A percentile compares a stretch with the other conserved stretches of the same genome.
Conservation (phyloP, 2,329 filamentous ascomycete species). For the Calonectria hawksworthii region DNA sequence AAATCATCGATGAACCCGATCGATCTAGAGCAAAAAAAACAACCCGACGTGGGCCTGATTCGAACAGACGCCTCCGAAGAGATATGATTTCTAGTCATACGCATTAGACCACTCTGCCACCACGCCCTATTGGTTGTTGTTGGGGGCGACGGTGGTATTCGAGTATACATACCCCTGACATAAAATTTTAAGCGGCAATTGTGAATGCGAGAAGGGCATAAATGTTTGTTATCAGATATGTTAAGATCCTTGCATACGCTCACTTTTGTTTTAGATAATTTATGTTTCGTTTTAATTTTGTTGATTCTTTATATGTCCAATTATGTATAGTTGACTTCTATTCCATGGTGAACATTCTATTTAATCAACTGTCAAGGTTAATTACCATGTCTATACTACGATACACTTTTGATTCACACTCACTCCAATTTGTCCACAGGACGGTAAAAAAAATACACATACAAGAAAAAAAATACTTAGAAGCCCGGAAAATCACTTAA, state of each 20-base stretch:
- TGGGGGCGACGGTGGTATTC: not conserved
- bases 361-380: not conserved
- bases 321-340: not conserved
- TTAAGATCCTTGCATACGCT: not conserved
- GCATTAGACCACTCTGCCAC: conserved; percentile 49
- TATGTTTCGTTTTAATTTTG: not conserved
- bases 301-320: not conserved
- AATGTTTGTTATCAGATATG: not conserved
- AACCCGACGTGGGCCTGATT: conserved; percentile 45
- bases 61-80: conserved; percentile 47
- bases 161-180: not conserved
- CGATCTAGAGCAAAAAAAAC: conserved; percentile 20
- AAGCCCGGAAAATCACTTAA: not conserved
- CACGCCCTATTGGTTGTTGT: conserved; percentile 35
- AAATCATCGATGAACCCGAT: not conserved
- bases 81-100: conserved; percentile 48
- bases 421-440: no score
- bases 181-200: not conserved
- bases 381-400: not conserved
- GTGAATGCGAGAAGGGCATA: not conserved
- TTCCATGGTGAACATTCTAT: not conserved
- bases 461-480: no score
- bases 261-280: not conserved
- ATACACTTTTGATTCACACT: not conserved
- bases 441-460: no score